A percentile compares a stretch with the other conserved stretches of the same genome.
Evolutionary conservation across 345 rosid genomes (phyloP).

Genomic region (Moringa oleifera): DNA sequence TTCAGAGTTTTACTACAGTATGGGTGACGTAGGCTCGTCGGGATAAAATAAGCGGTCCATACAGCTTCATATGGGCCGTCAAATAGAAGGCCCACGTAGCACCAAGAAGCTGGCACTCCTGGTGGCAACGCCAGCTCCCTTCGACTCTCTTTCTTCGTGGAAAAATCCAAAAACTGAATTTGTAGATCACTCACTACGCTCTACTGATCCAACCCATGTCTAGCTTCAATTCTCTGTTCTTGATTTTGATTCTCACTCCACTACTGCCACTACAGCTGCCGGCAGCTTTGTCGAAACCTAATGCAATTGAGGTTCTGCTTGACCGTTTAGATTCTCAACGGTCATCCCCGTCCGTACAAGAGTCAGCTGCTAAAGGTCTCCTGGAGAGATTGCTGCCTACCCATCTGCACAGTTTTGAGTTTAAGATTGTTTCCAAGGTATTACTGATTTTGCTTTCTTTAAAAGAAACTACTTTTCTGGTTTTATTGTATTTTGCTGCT

Average conservation of each 20-base stretch:
- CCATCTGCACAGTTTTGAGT: conserved; percentile 53
- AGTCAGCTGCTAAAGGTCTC: conserved; percentile 65
- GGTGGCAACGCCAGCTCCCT: too few species aligned
- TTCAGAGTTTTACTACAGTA: too few species aligned
- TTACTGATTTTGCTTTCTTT: too few species aligned
- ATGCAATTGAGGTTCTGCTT: conserved; percentile 36
- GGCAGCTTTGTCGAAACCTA: conserved; percentile 19
- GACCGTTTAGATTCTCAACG: conserved; percentile 58
- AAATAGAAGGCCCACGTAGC: too few species aligned
- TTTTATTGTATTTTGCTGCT: too few species aligned
- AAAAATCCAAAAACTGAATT: too few species aligned
- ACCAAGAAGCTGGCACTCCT: too few species aligned
- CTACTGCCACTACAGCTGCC: not conserved
- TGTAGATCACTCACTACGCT: too few species aligned
- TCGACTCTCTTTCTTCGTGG: too few species aligned
- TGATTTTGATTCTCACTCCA: conserved; percentile 16
- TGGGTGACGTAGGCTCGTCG: too few species aligned
- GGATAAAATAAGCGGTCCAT: too few species aligned
- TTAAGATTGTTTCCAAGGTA: conserved; percentile 73
- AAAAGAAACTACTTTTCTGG: not conserved
- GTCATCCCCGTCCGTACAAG: conserved; percentile 50
- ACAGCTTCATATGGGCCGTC: too few species aligned
- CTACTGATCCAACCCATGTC: conserved; percentile 9
- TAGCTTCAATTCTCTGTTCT: conserved; percentile 6
- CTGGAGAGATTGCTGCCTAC: conserved; percentile 68